Conservation (phyloP, 345 rosid genomes). For the Eucalyptus regnans region DNA sequence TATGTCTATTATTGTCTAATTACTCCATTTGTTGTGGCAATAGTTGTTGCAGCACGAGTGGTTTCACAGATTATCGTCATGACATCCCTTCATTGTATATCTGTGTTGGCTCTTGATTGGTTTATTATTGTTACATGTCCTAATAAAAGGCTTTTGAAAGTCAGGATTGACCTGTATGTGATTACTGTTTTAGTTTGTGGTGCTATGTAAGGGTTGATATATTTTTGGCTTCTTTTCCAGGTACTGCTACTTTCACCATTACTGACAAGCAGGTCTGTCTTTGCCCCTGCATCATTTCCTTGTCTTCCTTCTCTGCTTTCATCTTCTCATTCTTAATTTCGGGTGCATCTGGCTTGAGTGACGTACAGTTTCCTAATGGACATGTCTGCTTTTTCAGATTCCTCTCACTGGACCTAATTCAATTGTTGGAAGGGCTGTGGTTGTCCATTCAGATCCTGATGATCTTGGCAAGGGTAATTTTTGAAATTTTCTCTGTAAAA, state of each 20-base stretch:
- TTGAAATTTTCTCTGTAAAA: neutral
- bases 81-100: neutral
- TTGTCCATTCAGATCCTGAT: conserved; percentile 88
- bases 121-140: neutral
- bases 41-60: neutral
- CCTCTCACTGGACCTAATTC: conserved; percentile 76
- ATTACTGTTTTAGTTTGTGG: neutral
- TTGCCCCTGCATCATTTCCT: neutral
- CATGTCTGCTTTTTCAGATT: conserved; percentile 18
- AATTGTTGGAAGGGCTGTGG: conserved; percentile 89
- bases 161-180: neutral
- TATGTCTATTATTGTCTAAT: conserved; percentile 1
- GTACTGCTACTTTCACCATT: conserved; percentile 51
- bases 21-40: neutral
- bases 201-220: neutral
- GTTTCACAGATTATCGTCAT: neutral
- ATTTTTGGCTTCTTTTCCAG: conserved; percentile 13
- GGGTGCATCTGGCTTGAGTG: neutral
- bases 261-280: conserved; percentile 44
- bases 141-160: neutral
- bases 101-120: neutral
- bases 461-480: conserved; percentile 91
- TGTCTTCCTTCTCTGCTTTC: neutral
- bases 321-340: neutral
- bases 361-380: neutral